phyloP scores from a whole-genome alignment of 371 early-diverging fungal species.

The Conidiobolus coronatus region DNA sequence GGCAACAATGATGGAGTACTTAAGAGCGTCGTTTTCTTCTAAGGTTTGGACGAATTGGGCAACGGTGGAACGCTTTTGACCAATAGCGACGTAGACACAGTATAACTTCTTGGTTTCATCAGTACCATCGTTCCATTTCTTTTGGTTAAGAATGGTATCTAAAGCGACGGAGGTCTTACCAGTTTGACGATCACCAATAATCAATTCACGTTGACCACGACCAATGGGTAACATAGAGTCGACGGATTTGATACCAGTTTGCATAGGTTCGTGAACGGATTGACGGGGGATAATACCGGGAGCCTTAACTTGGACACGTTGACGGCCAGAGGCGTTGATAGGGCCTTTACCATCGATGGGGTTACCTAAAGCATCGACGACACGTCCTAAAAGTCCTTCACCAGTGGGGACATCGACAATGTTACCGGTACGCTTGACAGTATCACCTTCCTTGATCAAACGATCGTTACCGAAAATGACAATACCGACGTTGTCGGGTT shows the following conservation, averaged over 20 bases:
- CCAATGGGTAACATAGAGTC: constrained; percentile 96
- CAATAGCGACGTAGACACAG: constrained; percentile 92
- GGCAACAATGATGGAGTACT: constrained; percentile 87
- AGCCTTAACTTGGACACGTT: constrained; percentile 89
- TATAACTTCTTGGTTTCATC: constrained; percentile 81
- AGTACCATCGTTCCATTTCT: constrained; percentile 72
- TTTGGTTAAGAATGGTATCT: constrained; percentile 91
- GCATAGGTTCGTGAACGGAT: constrained; percentile 93
- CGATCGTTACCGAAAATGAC: constrained; percentile 97
- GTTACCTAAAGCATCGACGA: constrained; percentile 91
- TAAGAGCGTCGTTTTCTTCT: constrained; percentile 71
- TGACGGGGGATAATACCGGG: constrained; percentile 93
- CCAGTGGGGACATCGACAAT: constrained; percentile 93
- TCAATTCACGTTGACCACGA: constrained; percentile 96
- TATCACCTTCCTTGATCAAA: constrained; percentile 91
- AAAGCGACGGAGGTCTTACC: constrained; percentile 92
- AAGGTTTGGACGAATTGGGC: constrained; percentile 90
- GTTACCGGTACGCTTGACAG: constrained; percentile 87
- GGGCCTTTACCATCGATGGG: constrained; percentile 95
- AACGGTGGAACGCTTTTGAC: constrained; percentile 92
- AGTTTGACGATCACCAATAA: constrained; percentile 95
- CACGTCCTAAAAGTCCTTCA: constrained; percentile 78
- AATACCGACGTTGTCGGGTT: constrained; percentile 94
- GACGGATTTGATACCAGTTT: constrained; percentile 93
- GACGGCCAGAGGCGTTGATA: constrained; percentile 46